phyloP scores from a whole-genome alignment of 2,329 filamentous ascomycete species.

The Dendryphion nanum region DNA sequence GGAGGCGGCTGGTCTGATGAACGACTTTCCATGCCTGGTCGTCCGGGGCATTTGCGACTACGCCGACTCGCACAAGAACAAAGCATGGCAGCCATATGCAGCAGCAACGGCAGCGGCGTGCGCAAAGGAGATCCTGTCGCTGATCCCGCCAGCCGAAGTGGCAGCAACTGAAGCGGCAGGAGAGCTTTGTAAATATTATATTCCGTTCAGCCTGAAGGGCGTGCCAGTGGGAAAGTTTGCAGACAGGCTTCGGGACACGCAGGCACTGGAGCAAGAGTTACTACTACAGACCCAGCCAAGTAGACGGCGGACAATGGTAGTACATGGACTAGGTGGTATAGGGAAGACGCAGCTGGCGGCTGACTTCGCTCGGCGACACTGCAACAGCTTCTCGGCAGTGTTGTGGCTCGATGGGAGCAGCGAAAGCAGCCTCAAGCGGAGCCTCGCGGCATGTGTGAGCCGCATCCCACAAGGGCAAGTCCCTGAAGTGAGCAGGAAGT shows the following conservation, averaged over 20 bases:
- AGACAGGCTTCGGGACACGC: conserved; percentile 9
- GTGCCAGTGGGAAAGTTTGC: conserved; percentile 14
- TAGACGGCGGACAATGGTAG: conserved; percentile 7
- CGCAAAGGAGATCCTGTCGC: conserved; percentile 2
- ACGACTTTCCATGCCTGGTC: conserved; percentile 1
- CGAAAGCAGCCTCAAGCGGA: conserved; percentile 11
- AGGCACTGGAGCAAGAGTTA: conserved; percentile 10
- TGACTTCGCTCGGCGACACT: conserved; percentile 6
- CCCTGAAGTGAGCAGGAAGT: conserved; percentile 5
- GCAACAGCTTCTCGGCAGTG: conserved; percentile 6
- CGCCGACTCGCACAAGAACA: conserved; percentile 6
- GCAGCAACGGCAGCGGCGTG: conserved; percentile 3
- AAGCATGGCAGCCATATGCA: conserved; percentile 2
- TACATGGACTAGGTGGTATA: conserved; percentile 15
- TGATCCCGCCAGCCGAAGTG: not conserved
- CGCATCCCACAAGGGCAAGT: conserved; percentile 10
- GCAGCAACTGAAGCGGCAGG: not conserved
- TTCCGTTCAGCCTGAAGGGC: conserved; percentile 9
- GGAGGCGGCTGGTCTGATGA: conserved; percentile 3
- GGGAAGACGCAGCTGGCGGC: conserved; percentile 14
- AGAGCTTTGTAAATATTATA: conserved; percentile 4
- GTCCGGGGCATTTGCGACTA: conserved; percentile 8
- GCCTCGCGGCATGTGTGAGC: conserved; percentile 8
- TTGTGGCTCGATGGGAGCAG: conserved; percentile 12
- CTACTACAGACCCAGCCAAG: conserved; percentile 2